phyloP scores from a whole-genome alignment of 352 stramenopile genomes.

The Phytopythium montanum region DNA sequence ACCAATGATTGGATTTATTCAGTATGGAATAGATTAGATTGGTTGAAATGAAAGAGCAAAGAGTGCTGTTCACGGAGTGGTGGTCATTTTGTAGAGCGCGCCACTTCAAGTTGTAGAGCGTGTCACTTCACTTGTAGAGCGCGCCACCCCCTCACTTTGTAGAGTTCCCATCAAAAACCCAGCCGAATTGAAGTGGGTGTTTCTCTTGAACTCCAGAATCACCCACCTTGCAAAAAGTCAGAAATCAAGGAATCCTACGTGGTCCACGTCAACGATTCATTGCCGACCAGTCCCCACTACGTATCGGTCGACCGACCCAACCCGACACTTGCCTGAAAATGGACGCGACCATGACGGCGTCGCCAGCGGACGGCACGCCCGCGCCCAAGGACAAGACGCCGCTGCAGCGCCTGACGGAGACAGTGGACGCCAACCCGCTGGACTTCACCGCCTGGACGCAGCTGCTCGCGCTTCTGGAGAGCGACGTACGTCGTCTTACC shows the following conservation, averaged over 20 bases:
- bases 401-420: constrained; percentile 43
- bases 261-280: not conserved
- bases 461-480: constrained; percentile 66
- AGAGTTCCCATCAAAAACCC: too few species aligned
- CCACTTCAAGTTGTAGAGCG: too few species aligned
- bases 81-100: too few species aligned
- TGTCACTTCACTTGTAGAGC: too few species aligned
- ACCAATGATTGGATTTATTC: not conserved
- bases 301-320: too few species aligned
- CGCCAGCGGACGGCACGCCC: constrained; percentile 5
- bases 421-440: constrained; percentile 62
- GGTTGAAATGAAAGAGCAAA: too few species aligned
- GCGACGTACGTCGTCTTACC: constrained; percentile 33
- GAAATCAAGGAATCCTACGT: not conserved
- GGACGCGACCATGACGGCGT: not conserved
- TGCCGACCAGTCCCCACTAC: too few species aligned
- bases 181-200: too few species aligned
- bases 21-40: too few species aligned
- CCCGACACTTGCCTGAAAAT: not conserved
- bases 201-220: not conserved
- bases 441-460: constrained; percentile 83
- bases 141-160: too few species aligned
- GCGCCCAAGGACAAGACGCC: constrained; percentile 22
- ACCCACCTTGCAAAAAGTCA: not conserved
- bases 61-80: too few species aligned